Percentiles rank a stretch among this genome's conserved stretches.
These are phyloP conservation scores for Boletus tomentosulus DNA, from an alignment of 768 basidiomycete species.

Conservation along the genomic window DNA sequence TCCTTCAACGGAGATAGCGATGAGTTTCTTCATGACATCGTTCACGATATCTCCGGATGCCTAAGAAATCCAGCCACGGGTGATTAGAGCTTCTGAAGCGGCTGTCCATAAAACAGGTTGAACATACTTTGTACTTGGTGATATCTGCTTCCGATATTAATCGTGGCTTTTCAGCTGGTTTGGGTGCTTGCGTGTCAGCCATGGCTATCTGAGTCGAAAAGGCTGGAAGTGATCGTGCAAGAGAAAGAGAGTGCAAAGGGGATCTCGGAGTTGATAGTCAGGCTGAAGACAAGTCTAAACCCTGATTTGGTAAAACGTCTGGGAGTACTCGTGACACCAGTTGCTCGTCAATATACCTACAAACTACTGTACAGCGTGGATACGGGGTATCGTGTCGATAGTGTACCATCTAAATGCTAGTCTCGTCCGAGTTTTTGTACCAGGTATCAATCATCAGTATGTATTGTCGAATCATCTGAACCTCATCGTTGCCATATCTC, in stretches of 20 bases:
- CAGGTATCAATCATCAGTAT: conserved; percentile 17
- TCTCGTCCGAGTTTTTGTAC: conserved; percentile 10
- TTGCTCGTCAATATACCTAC: conserved; percentile 11
- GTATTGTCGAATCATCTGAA: conserved; percentile 10
- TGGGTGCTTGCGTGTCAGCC: conserved; percentile 54
- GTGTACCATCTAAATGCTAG: conserved; percentile 16
- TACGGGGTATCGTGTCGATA: conserved; percentile 22
- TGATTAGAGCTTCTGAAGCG: conserved; percentile 3
- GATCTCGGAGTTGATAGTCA: conserved; percentile 3
- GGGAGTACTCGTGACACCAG: neutral
- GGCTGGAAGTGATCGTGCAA: conserved; percentile 6
- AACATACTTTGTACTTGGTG: conserved; percentile 80
- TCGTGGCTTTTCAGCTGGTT: conserved; percentile 46
- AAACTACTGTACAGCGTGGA: conserved; percentile 27
- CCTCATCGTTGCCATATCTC: conserved; percentile 7
- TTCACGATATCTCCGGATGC: conserved; percentile 90
- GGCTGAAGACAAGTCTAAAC: neutral
- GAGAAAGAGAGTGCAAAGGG: conserved; percentile 1
- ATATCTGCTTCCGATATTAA: conserved; percentile 68
- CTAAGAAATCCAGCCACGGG: conserved; percentile 36
- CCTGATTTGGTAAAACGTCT: conserved; percentile 25
- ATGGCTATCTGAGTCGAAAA: conserved; percentile 33
- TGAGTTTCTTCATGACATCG: conserved; percentile 78
- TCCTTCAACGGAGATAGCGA: conserved; percentile 72
- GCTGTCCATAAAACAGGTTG: conserved; percentile 12